These are phyloP conservation scores for Zygnema cylindricum DNA, from an alignment of 139 green algal genomes.

Conservation along the genomic window DNA sequence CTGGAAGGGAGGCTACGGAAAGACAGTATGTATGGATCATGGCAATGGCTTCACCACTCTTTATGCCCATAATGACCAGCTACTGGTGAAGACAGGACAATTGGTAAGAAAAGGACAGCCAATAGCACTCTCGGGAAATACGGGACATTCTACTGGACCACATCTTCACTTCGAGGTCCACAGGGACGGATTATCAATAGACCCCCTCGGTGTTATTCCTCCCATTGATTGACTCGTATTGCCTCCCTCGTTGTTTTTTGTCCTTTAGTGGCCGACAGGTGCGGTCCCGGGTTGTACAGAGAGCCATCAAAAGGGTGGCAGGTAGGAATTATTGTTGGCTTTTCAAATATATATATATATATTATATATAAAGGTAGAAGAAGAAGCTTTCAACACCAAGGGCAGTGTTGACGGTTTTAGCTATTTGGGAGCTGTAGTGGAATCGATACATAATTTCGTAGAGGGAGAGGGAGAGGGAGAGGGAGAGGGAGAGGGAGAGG, in stretches of 20 bases:
- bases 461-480: no score
- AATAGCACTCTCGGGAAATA: conserved; percentile 48
- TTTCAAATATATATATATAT: not conserved
- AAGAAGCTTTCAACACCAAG: no score
- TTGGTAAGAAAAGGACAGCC: conserved; percentile 44
- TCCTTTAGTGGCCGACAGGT: not conserved
- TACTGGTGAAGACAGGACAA: conserved; percentile 38
- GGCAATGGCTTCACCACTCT: conserved; percentile 45
- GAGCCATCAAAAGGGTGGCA: not conserved
- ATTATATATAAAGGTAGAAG: not conserved
- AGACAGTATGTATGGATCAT: conserved; percentile 56
- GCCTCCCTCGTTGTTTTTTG: not conserved
- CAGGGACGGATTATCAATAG: conserved; percentile 9
- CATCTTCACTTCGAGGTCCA: conserved; percentile 61
- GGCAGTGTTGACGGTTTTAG: no score
- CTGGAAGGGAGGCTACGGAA: conserved; percentile 59
- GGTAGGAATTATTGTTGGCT: not conserved
- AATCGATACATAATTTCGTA: no score
- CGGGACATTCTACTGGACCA: conserved; percentile 53
- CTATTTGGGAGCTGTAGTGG: no score
- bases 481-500: no score
- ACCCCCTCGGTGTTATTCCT: conserved; percentile 40
- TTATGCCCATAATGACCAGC: conserved; percentile 57
- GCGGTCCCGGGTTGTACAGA: not conserved
- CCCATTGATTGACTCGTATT: not conserved